Evolutionary conservation across 169 alveolate species (phyloP).

Genomic region (Miamiensis avidus): DNA sequence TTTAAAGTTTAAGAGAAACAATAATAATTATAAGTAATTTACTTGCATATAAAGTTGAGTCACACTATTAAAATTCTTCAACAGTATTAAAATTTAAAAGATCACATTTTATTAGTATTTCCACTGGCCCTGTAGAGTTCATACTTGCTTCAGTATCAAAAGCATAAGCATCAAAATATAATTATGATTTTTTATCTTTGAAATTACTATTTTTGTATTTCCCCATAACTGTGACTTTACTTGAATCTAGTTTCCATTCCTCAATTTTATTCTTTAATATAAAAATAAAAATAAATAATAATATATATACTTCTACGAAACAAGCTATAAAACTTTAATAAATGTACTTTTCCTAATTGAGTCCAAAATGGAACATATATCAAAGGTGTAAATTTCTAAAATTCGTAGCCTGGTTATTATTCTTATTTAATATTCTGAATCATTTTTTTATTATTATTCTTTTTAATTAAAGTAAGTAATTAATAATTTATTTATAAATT

Average conservation of each 20-base stretch:
- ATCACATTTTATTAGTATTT: background rate
- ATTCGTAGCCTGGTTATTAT: background rate
- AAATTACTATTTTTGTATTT: constrained; percentile 33
- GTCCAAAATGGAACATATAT: background rate
- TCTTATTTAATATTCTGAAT: background rate
- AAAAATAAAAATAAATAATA: too few relatives aligned
- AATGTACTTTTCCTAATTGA: background rate
- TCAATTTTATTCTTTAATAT: constrained; percentile 49
- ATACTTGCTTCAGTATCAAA: constrained; percentile 22
- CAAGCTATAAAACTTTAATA: too few relatives aligned
- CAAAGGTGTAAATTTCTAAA: background rate
- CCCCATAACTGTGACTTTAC: background rate
- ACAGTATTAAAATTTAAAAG: constrained; percentile 62
- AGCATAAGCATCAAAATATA: constrained; percentile 23
- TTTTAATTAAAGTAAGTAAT: too few relatives aligned
- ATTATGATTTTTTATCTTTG: constrained; percentile 30
- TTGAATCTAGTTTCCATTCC: constrained; percentile 45
- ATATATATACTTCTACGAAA: too few relatives aligned
- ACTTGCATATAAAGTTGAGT: constrained; percentile 14
- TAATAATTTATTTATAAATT: too few relatives aligned
- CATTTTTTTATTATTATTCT: background rate
- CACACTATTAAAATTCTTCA: constrained; percentile 56
- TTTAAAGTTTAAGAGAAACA: constrained; percentile 17
- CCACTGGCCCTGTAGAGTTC: constrained; percentile 33
- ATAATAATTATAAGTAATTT: background rate